Percentiles rank a stretch among this genome's conserved stretches.
Conservation (phyloP, 164 flowering plant genomes). For the Vitis vinifera region DNA sequence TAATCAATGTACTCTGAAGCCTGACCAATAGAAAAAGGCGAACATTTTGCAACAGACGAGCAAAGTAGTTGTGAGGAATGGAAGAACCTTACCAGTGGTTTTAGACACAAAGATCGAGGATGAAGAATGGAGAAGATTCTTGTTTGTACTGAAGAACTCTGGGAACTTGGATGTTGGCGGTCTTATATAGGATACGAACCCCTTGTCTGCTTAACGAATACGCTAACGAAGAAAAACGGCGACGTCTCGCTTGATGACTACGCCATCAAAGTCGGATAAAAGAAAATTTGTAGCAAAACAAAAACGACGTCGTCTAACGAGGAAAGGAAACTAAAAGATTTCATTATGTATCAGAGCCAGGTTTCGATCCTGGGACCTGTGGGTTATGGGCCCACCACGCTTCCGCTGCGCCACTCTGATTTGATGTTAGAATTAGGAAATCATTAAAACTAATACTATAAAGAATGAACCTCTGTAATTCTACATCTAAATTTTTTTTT, state of each 20-base stretch:
- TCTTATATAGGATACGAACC: neutral
- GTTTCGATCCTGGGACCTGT: slow-evolving; percentile 99
- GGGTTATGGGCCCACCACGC: slow-evolving; percentile 99
- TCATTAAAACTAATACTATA: too few relatives aligned
- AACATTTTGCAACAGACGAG: too few relatives aligned
- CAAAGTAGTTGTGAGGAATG: too few relatives aligned
- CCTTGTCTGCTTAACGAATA: neutral
- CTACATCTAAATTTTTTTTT: too few relatives aligned
- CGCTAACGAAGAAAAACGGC: neutral
- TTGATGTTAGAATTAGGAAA: slow-evolving; percentile 9
- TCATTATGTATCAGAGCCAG: slow-evolving; percentile 70
- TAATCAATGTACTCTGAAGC: too few relatives aligned
- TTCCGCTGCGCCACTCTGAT: slow-evolving; percentile 99
- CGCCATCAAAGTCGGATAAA: neutral
- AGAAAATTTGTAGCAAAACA: too few relatives aligned
- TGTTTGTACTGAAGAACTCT: neutral
- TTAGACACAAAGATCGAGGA: too few relatives aligned
- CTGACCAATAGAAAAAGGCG: too few relatives aligned
- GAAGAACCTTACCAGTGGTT: too few relatives aligned
- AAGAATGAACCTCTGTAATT: too few relatives aligned
- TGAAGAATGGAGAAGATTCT: neutral
- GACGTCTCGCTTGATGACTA: neutral
- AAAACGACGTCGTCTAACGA: neutral
- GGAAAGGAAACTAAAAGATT: neutral
- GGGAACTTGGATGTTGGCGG: neutral